Evolutionary conservation across 495 filamentous ascomycete species (phyloP), one percentile per base, ranked within the genome.

Genomic region (Aspergillus carlsbadensis): DNA sequence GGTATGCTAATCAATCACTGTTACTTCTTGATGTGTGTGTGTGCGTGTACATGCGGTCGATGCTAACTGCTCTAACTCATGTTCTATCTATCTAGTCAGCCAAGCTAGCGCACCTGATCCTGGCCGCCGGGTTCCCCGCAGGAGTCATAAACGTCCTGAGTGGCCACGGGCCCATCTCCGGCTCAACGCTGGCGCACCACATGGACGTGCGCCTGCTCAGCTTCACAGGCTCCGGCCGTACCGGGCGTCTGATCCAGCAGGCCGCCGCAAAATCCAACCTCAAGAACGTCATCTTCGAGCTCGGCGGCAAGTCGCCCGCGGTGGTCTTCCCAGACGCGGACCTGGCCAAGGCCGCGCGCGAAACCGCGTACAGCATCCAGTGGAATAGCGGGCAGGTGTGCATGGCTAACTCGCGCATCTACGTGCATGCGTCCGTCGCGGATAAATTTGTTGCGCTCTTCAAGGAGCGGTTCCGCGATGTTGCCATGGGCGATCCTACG

Each of bases 281-380:
- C 76, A 97, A 96, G 76, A 90, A 92, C 71, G 91, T 96, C 48
- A 94, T 89, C 4, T 81, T 96, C 43, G 93, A 98, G 70, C 95
- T 93, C 3, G 92, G 93, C 43, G 93, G 93, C 43, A 98, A 98
- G 71, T 88, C 86, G 8, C 92, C 93, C 2, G 77, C 93, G 10
- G 69, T 98, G 39, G 78, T 98, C 34, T 98, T 96, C 65, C 87
- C 88, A 48, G 93, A 97, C 66, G 90, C 91, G 6, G 88, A 98
- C 63, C 70, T 98, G 26, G 89, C 94, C 17, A 84, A 89, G 60
- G 91, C 93, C 1, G 87, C 87, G 6, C 86, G 85, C 49, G 91
- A 90, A 86, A 81, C 85, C 0, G 89, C 94, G 60, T 73, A 82
- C 24, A 90, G 92, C 45, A 80, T 84, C 62, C 77, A 78, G 67